Evolutionary conservation across 2,329 filamentous ascomycete genomes (phyloP).

Genomic region (Apiospora marii): DNA sequence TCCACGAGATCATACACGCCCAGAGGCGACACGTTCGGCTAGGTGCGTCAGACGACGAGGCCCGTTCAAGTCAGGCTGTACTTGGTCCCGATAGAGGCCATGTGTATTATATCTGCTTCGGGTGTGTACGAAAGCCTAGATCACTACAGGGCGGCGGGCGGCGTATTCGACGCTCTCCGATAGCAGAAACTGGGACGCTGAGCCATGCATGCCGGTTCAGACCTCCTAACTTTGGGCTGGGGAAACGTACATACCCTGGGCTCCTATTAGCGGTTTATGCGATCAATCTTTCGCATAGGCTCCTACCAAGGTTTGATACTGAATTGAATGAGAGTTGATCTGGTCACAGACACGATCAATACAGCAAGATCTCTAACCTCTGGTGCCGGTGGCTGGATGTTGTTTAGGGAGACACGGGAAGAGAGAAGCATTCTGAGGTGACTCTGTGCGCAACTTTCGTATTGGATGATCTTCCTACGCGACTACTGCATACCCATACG

Average conservation of each 20-base stretch:
- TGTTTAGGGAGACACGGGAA: neutral
- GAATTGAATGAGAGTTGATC: neutral
- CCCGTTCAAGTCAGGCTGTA: no score
- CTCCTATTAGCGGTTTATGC: neutral
- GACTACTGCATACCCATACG: no score
- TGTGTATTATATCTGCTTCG: neutral
- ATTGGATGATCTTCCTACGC: no score
- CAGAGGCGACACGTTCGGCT: no score
- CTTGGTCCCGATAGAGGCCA: no score
- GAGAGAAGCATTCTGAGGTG: no score
- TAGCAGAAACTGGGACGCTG: neutral
- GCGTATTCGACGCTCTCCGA: neutral
- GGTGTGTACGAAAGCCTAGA: neutral
- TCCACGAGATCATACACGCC: no score
- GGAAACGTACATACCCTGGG: neutral
- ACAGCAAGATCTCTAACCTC: neutral
- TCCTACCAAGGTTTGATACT: neutral
- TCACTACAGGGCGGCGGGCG: neutral
- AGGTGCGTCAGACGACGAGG: no score
- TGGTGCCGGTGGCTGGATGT: neutral
- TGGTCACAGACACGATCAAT: neutral
- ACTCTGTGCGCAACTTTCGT: no score
- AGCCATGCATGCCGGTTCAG: neutral
- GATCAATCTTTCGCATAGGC: neutral
- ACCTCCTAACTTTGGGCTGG: neutral